Conservation (phyloP, 108 stramenopile species). For the Nannochloropsis granulata region DNA sequence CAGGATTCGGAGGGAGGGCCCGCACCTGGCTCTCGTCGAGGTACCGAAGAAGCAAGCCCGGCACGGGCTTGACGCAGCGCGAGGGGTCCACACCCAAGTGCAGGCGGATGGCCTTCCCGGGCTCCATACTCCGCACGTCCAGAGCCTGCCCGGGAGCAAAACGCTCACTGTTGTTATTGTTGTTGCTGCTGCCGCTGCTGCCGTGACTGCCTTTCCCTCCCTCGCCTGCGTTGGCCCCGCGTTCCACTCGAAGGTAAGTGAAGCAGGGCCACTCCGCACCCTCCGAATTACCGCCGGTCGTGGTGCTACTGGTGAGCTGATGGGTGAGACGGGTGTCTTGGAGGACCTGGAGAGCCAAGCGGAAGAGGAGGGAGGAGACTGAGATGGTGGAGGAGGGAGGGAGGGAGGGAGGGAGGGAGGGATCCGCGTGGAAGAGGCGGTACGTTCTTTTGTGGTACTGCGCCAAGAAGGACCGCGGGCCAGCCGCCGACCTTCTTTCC, state of each 20-base stretch:
- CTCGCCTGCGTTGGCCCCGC: neutral
- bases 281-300: too few species aligned
- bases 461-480: neutral
- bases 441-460: neutral
- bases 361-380: neutral
- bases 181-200: neutral
- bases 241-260: neutral
- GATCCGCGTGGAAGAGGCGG: neutral
- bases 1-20: neutral
- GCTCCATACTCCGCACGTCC: neutral
- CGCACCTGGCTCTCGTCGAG: neutral
- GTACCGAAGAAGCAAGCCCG: neutral
- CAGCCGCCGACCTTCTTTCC: neutral
- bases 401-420: neutral
- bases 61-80: neutral
- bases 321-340: neutral
- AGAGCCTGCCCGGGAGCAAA: neutral
- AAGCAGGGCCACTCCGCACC: neutral
- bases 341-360: neutral
- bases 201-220: neutral
- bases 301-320: neutral
- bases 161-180: neutral
- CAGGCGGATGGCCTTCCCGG: neutral
- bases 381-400: neutral
- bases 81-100: neutral